phyloP scores from a whole-genome alignment of 1,284 basidiomycete species.

The Ceratobasidium sp. region DNA sequence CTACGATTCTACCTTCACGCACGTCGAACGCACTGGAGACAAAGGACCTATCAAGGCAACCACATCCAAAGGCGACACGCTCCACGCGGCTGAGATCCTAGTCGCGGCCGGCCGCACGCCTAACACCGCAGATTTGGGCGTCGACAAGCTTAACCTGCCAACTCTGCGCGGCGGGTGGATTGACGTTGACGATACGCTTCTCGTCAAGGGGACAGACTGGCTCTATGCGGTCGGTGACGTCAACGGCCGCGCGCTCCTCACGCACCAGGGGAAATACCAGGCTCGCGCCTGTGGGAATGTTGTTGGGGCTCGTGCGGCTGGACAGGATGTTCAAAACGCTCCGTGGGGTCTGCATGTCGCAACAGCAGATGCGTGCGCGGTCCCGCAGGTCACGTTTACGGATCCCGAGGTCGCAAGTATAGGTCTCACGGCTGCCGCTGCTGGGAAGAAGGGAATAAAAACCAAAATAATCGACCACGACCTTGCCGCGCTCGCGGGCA shows the following conservation, averaged over 20 bases:
- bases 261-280: conserved; percentile 47
- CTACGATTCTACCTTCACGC: conserved; percentile 6
- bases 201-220: conserved; percentile 34
- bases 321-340: conserved; percentile 11
- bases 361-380: conserved; percentile 35
- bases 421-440: conserved; percentile 24
- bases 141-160: conserved; percentile 24
- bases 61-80: conserved; percentile 3
- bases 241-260: conserved; percentile 44
- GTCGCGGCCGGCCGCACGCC: conserved; percentile 45
- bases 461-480: conserved; percentile 30
- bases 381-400: conserved; percentile 43
- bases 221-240: conserved; percentile 45
- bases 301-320: conserved; percentile 40
- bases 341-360: conserved; percentile 39
- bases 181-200: conserved; percentile 42
- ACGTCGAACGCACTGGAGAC: conserved; percentile 34
- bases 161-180: conserved; percentile 36
- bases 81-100: conserved; percentile 39
- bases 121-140: conserved; percentile 34
- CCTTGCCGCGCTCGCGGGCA: conserved; percentile 40
- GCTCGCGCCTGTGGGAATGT: conserved; percentile 35
- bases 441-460: conserved; percentile 14
- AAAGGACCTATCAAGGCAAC: conserved; percentile 9
- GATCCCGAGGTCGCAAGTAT: conserved; percentile 44